Percentiles rank a stretch among this genome's conserved stretches.
Evolutionary conservation across 169 alveolate species (phyloP).

Genomic region (Sarcocystis neurona): DNA sequence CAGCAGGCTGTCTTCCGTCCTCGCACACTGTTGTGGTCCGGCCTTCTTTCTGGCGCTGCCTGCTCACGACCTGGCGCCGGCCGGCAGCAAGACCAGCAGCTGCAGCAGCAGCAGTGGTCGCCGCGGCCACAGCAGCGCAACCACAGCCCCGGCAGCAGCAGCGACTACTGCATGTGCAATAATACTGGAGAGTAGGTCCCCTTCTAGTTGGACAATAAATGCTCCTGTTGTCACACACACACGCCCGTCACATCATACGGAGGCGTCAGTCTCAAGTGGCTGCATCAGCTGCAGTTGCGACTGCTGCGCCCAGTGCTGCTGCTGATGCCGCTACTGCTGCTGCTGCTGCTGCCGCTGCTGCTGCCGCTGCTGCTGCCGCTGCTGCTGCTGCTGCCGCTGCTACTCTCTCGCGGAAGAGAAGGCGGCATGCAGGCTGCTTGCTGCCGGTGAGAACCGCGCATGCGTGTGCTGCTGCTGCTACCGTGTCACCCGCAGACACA

Average conservation of each 20-base stretch:
- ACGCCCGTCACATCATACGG: too few species aligned
- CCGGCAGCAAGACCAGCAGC: constrained; percentile 3
- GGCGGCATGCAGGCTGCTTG: background rate
- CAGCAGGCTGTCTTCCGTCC: too few species aligned
- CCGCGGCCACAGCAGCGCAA: background rate
- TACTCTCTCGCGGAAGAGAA: background rate
- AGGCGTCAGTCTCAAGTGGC: background rate
- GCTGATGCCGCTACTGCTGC: constrained; percentile 26
- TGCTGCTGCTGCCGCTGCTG: background rate
- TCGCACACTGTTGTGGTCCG: too few species aligned
- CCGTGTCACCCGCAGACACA: too few species aligned
- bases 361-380: background rate
- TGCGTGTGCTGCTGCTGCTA: too few species aligned
- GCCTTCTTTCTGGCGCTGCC: too few species aligned
- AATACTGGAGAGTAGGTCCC: background rate
- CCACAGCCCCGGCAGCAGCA: constrained; percentile 33
- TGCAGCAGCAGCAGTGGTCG: background rate
- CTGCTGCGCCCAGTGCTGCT: constrained; percentile 22
- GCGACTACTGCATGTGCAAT: background rate
- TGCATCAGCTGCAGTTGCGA: background rate
- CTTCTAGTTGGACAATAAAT: background rate
- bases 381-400: constrained; percentile 25
- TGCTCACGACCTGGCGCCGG: too few species aligned
- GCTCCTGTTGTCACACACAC: too few species aligned
- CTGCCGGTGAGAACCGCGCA: too few species aligned